Conservation (phyloP, 2,329 filamentous ascomycete genomes). For the Aspergillus oerlinghausenensis region DNA sequence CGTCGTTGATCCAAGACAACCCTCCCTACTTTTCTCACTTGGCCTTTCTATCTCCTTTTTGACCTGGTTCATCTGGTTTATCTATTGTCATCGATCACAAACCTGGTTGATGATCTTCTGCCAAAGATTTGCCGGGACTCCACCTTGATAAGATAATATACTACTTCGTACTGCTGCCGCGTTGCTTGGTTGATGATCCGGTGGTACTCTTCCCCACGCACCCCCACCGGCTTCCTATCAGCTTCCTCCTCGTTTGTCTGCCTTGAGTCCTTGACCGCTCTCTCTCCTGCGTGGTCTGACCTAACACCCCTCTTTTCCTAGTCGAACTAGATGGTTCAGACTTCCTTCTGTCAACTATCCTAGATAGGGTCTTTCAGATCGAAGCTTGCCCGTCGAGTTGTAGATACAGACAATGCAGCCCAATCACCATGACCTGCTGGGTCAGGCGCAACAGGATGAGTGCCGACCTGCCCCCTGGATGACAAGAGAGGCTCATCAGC, state of each 20-base stretch:
- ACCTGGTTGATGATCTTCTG: neutral
- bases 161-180: neutral
- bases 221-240: neutral
- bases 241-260: neutral
- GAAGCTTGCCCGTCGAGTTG: neutral
- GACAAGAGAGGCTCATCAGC: slow-evolving; percentile 31
- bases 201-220: neutral
- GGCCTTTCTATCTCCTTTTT: neutral
- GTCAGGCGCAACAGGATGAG: slow-evolving; percentile 30
- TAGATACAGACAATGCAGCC: slow-evolving; percentile 32
- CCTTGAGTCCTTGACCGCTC: neutral
- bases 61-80: neutral
- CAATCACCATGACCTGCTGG: slow-evolving; percentile 35
- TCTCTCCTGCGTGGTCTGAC: neutral
- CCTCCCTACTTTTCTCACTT: neutral
- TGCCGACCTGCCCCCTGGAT: slow-evolving; percentile 27
- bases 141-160: neutral
- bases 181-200: neutral
- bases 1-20: neutral
- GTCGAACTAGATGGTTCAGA: neutral
- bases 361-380: neutral
- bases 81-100: neutral
- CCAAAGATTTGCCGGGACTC: neutral
- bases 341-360: neutral
- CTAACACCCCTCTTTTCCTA: neutral